These are phyloP conservation scores for Picea abies DNA, from an alignment of 83 land plant species.

Conservation along the genomic window DNA sequence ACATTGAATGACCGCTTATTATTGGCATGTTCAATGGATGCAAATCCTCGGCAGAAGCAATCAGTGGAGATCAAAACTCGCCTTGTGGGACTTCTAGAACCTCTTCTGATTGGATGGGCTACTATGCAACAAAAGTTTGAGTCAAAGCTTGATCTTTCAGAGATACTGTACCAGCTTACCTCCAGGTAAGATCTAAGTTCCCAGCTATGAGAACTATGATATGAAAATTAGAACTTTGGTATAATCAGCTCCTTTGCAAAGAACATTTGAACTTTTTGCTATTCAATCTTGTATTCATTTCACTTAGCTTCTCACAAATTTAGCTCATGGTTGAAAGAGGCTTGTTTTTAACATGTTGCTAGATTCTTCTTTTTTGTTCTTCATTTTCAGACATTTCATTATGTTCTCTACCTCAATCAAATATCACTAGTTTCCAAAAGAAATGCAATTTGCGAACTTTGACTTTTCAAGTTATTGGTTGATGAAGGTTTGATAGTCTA, in stretches of 20 bases:
- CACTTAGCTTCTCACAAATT: not conserved
- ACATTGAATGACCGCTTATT: slow-evolving; percentile 90
- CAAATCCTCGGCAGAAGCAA: slow-evolving; percentile 94
- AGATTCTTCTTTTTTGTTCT: not conserved
- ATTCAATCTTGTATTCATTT: not conserved
- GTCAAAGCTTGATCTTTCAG: slow-evolving; percentile 91
- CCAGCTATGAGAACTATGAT: not conserved
- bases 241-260: not conserved
- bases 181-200: slow-evolving; percentile 64
- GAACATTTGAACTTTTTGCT: not conserved
- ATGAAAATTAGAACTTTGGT: not conserved
- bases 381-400: not conserved
- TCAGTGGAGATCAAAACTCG: slow-evolving; percentile 87
- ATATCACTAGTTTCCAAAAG: not conserved
- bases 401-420: not conserved
- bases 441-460: not conserved
- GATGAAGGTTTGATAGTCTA: slow-evolving; percentile 90
- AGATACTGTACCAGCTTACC: slow-evolving; percentile 88
- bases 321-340: not conserved
- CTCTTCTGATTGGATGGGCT: slow-evolving; percentile 94
- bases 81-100: slow-evolving; percentile 95
- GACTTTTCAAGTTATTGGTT: not conserved
- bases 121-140: slow-evolving; percentile 92
- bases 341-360: not conserved
- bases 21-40: slow-evolving; percentile 83